These are phyloP conservation scores for Sphagnum magellanicum DNA, from an alignment of 228 moss, liverwort and hornwort genomes.

Conservation along the genomic window DNA sequence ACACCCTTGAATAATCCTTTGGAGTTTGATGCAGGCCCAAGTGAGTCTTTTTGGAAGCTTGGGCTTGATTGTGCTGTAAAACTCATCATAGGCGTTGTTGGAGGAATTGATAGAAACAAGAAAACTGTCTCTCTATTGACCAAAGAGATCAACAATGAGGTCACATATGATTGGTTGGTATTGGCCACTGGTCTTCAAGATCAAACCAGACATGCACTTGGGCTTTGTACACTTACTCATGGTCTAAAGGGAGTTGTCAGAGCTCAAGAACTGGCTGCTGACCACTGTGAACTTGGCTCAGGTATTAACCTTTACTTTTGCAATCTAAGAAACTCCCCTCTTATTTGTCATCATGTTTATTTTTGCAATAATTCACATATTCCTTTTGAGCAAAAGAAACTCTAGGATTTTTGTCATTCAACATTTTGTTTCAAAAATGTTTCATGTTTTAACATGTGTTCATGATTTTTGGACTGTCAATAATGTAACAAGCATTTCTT, in stretches of 20 bases:
- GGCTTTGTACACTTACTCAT: background rate
- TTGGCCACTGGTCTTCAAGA: constrained; percentile 44
- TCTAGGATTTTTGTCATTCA: too few species aligned
- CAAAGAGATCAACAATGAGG: constrained; percentile 5
- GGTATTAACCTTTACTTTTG: background rate
- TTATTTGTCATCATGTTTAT: too few species aligned
- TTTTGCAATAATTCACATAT: too few species aligned
- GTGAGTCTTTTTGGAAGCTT: constrained; percentile 29
- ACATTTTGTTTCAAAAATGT: too few species aligned
- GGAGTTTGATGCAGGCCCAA: constrained; percentile 27
- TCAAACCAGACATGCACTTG: constrained; percentile 32
- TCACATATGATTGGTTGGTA: constrained; percentile 41
- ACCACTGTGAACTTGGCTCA: constrained; percentile 14
- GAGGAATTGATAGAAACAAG: constrained; percentile 22
- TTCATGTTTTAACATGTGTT: too few species aligned
- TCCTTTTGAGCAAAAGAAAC: too few species aligned
- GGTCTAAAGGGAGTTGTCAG: constrained; percentile 19
- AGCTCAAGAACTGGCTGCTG: constrained; percentile 29
- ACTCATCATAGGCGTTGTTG: constrained; percentile 23
- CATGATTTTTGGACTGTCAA: too few species aligned
- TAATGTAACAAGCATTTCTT: too few species aligned
- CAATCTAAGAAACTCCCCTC: too few species aligned
- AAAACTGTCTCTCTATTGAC: constrained; percentile 20
- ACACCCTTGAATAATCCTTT: constrained; percentile 5
- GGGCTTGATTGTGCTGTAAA: constrained; percentile 48